Evolutionary conservation across 495 filamentous ascomycete species (phyloP).

Genomic region (Talaromyces liani): DNA sequence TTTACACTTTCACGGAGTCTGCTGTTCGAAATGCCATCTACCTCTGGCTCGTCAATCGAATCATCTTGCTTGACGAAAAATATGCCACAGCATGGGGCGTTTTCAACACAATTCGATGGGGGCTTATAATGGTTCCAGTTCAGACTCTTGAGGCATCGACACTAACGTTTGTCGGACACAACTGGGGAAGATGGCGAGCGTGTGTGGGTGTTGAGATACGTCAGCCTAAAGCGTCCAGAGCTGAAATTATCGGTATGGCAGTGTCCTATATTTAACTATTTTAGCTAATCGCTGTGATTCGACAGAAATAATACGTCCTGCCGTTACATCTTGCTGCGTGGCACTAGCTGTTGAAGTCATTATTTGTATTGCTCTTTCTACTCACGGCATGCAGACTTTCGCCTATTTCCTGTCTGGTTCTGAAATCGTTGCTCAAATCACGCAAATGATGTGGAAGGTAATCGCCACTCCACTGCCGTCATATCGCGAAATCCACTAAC

Average conservation of each 20-base stretch:
- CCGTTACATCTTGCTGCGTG: slow-evolving; percentile 42
- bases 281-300: background rate
- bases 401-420: slow-evolving; percentile 52
- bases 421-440: slow-evolving; percentile 49
- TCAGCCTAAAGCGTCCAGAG: slow-evolving; percentile 21
- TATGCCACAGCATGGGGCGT: slow-evolving; percentile 72
- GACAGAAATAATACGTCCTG: slow-evolving; percentile 44
- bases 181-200: slow-evolving; percentile 54
- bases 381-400: slow-evolving; percentile 51
- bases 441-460: slow-evolving; percentile 59
- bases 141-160: slow-evolving; percentile 58
- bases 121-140: slow-evolving; percentile 69
- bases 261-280: background rate
- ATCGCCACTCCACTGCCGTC: slow-evolving; percentile 12
- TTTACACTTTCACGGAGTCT: slow-evolving; percentile 56
- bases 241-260: slow-evolving; percentile 20
- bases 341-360: slow-evolving; percentile 53
- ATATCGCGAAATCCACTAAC: background rate
- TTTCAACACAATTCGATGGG: slow-evolving; percentile 75
- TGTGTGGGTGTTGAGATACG: slow-evolving; percentile 25
- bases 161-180: slow-evolving; percentile 59
- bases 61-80: slow-evolving; percentile 51
- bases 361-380: slow-evolving; percentile 52
- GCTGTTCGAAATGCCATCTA: slow-evolving; percentile 63
- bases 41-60: slow-evolving; percentile 61